phyloP scores from a whole-genome alignment of 345 rosid genomes.

The Crucihimalaya himalaica region DNA sequence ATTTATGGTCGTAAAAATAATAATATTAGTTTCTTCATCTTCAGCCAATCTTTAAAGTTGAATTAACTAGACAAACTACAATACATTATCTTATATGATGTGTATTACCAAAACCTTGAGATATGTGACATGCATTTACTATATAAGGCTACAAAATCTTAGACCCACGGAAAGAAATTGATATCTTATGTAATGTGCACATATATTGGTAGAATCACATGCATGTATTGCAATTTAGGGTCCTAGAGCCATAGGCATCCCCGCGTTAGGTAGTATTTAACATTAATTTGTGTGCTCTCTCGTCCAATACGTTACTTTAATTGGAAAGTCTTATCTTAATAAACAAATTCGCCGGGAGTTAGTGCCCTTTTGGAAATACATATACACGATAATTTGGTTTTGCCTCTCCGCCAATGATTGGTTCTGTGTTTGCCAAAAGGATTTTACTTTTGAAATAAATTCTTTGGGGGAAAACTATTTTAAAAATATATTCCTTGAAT shows the following conservation, averaged over 20 bases:
- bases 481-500: slow-evolving; percentile 40
- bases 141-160: slow-evolving; percentile 36
- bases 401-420: slow-evolving; percentile 7
- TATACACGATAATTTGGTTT: neutral
- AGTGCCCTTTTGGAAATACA: neutral
- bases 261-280: slow-evolving; percentile 25
- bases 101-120: slow-evolving; percentile 20
- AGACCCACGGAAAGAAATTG: slow-evolving; percentile 35
- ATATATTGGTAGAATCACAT: slow-evolving; percentile 22
- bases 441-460: neutral
- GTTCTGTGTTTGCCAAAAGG: slow-evolving; percentile 20
- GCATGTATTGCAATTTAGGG: slow-evolving; percentile 23
- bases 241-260: slow-evolving; percentile 4
- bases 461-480: neutral
- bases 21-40: neutral
- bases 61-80: neutral
- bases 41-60: neutral
- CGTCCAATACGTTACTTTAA: slow-evolving; percentile 34
- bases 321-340: slow-evolving; percentile 30
- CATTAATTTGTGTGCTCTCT: slow-evolving; percentile 8
- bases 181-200: slow-evolving; percentile 25
- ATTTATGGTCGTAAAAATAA: neutral
- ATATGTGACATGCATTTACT: slow-evolving; percentile 23
- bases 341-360: slow-evolving; percentile 10
- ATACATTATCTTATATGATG: neutral